Evolutionary conservation across 768 basidiomycete species (phyloP).

Genomic region (Naganishia vaughanmartiniae): DNA sequence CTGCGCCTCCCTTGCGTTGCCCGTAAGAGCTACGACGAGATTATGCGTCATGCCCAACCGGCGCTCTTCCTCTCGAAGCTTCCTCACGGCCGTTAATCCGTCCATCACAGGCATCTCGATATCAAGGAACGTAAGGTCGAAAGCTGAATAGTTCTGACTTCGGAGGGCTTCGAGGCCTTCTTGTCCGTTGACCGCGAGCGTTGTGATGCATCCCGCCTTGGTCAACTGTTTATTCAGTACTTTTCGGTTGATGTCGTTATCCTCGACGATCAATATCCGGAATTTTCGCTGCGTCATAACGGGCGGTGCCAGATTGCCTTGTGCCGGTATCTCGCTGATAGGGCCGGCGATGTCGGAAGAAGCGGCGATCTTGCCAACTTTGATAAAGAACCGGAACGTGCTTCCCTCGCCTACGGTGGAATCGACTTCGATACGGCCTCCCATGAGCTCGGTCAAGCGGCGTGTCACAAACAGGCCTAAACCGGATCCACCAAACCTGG

Average conservation of each 20-base stretch:
- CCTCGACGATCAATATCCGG: slow-evolving; percentile 40
- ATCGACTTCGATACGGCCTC: slow-evolving; percentile 49
- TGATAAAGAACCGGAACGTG: slow-evolving; percentile 15
- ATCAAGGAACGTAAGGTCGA: slow-evolving; percentile 41
- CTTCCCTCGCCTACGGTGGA: slow-evolving; percentile 44
- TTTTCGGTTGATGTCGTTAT: slow-evolving; percentile 38
- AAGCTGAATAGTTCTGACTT: slow-evolving; percentile 14
- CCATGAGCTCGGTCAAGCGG: slow-evolving; percentile 45
- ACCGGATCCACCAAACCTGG: slow-evolving; percentile 48
- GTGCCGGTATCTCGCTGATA: not conserved
- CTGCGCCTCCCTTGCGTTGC: slow-evolving; percentile 34
- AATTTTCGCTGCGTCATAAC: slow-evolving; percentile 15
- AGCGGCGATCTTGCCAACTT: slow-evolving; percentile 14
- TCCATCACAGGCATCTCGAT: slow-evolving; percentile 47
- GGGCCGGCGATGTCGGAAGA: not conserved
- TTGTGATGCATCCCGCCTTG: slow-evolving; percentile 20
- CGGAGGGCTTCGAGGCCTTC: slow-evolving; percentile 36
- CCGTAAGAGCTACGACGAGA: slow-evolving; percentile 32
- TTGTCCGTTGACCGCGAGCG: slow-evolving; percentile 36
- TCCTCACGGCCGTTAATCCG: slow-evolving; percentile 37
- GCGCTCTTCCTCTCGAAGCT: slow-evolving; percentile 35
- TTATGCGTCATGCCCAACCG: slow-evolving; percentile 17
- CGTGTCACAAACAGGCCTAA: slow-evolving; percentile 47
- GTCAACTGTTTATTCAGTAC: slow-evolving; percentile 34
- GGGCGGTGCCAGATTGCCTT: slow-evolving; percentile 9